Percentiles rank a stretch among this genome's conserved stretches.
Evolutionary conservation across 2,329 filamentous ascomycete species (phyloP).

Genomic region (Hymenoscyphus salicellus): DNA sequence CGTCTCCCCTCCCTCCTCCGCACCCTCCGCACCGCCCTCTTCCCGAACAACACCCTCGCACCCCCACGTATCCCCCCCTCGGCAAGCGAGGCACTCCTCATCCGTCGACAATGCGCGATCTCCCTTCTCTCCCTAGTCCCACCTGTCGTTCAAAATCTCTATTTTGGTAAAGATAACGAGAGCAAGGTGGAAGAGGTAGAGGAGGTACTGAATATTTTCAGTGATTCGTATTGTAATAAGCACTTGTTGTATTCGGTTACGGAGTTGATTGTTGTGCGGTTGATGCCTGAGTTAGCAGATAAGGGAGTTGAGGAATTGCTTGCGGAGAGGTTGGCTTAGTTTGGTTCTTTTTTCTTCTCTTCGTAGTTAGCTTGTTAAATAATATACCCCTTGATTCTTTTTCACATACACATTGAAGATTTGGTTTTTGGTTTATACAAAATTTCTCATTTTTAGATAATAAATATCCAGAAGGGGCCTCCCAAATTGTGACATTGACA

Average conservation of each 20-base stretch:
- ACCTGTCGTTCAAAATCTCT: slow-evolving; percentile 34
- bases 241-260: slow-evolving; percentile 81
- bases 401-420: not conserved
- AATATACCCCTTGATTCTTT: not conserved
- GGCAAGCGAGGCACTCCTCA: slow-evolving; percentile 56
- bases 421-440: not conserved
- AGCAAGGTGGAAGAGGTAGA: slow-evolving; percentile 40
- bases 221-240: slow-evolving; percentile 86
- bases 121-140: slow-evolving; percentile 51
- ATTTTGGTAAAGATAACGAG: slow-evolving; percentile 41
- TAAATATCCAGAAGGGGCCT: slow-evolving; percentile 29
- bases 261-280: slow-evolving; percentile 74
- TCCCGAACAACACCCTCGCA: slow-evolving; percentile 78
- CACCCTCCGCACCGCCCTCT: slow-evolving; percentile 72
- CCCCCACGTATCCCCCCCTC: slow-evolving; percentile 60
- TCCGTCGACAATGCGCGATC: slow-evolving; percentile 65
- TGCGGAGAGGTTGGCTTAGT: slow-evolving; percentile 63
- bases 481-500: slow-evolving; percentile 29
- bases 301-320: slow-evolving; percentile 68
- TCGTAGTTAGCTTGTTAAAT: not conserved
- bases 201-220: slow-evolving; percentile 68
- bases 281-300: slow-evolving; percentile 81
- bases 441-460: not conserved
- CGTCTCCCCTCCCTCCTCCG: slow-evolving; percentile 66
- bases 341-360: not conserved